A percentile compares a stretch with the other conserved stretches of the same genome.
phyloP scores from a whole-genome alignment of 192 early-diverging fungal species.

The Mortierella claussenii region DNA sequence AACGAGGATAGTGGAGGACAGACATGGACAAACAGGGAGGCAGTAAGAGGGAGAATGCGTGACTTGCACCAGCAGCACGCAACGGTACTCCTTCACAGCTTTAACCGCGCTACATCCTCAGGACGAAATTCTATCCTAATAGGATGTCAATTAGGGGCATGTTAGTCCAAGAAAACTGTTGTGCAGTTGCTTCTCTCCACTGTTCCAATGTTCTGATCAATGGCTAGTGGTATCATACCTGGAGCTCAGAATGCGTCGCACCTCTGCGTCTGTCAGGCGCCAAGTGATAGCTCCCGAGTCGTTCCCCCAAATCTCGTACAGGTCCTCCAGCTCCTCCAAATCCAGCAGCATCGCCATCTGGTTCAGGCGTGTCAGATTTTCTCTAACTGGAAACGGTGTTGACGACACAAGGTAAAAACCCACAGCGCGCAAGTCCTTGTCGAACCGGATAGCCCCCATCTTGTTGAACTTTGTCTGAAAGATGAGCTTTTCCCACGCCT shows the following conservation, averaged over 20 bases:
- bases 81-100: no score
- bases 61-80: no score
- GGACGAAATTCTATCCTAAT: conserved; percentile 69
- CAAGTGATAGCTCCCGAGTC: conserved; percentile 73
- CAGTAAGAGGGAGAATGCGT: no score
- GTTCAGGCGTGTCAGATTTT: conserved; percentile 82
- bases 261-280: conserved; percentile 76
- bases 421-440: conserved; percentile 88
- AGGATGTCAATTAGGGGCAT: no score
- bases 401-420: conserved; percentile 71
- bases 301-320: conserved; percentile 76
- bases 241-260: conserved; percentile 70
- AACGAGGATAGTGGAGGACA: neutral
- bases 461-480: conserved; percentile 88
- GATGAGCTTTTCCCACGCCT: conserved; percentile 90
- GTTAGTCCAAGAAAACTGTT: no score
- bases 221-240: no score
- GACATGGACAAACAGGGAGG: neutral
- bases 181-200: no score
- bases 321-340: conserved; percentile 79
- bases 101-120: conserved; percentile 63
- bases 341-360: conserved; percentile 89
- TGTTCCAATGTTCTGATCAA: no score
- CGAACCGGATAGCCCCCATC: conserved; percentile 92
- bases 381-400: conserved; percentile 71